These are phyloP conservation scores for Ambrosia trifida DNA, from an alignment of 129 eudicot species.

Conservation along the genomic window DNA sequence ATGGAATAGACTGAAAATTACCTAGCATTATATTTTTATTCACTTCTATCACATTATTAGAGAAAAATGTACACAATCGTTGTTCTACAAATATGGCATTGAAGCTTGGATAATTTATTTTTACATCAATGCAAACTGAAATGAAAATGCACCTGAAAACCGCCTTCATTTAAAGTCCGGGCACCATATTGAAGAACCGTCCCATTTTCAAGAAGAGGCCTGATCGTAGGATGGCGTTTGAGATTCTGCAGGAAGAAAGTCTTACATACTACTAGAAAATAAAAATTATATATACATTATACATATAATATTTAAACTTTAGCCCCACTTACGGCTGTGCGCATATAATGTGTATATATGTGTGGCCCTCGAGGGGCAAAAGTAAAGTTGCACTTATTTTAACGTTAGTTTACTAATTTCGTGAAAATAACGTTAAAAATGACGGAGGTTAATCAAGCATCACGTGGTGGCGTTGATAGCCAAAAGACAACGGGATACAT, in stretches of 20 bases:
- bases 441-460: too few species aligned
- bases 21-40: conserved; percentile 50
- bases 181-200: conserved; percentile 93
- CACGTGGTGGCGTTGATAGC: too few species aligned
- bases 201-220: conserved; percentile 85
- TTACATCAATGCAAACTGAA: neutral
- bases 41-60: conserved; percentile 15
- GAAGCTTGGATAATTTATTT: neutral
- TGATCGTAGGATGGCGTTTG: conserved; percentile 83
- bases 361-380: too few species aligned
- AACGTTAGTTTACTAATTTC: too few species aligned
- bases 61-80: neutral
- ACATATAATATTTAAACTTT: too few species aligned
- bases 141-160: conserved; percentile 71
- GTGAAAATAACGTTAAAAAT: too few species aligned
- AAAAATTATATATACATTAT: too few species aligned
- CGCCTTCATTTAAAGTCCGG: conserved; percentile 97
- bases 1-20: conserved; percentile 97
- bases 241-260: conserved; percentile 55
- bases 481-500: too few species aligned
- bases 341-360: too few species aligned
- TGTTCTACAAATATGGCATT: neutral
- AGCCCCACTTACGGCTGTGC: too few species aligned
- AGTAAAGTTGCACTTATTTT: too few species aligned
- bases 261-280: neutral